A percentile compares a stretch with the other conserved stretches of the same genome.
Conservation (phyloP, 352 stramenopile species). For the Globisporangium sylvaticum region DNA sequence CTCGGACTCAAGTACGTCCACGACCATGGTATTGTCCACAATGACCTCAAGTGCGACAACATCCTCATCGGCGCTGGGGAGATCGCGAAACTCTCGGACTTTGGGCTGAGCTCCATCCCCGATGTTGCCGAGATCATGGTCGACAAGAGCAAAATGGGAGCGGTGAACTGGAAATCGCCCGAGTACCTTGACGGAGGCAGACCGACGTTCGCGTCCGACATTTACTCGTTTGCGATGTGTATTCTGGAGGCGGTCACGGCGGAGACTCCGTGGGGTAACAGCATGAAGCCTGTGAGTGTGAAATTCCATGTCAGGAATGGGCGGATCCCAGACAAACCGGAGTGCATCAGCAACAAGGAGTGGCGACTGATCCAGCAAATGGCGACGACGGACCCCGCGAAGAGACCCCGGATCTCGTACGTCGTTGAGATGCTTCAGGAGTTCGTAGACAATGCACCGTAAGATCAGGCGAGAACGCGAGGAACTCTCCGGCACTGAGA, state of each 20-base stretch:
- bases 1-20: conserved; percentile 27
- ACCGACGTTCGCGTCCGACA: conserved; percentile 15
- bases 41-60: conserved; percentile 22
- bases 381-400: not conserved
- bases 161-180: conserved; percentile 1
- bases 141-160: not conserved
- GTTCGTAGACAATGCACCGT: not conserved
- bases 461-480: not conserved
- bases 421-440: not conserved
- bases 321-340: not conserved
- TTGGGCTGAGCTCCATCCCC: not conserved
- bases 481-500: not conserved
- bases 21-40: conserved; percentile 10
- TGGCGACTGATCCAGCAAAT: not conserved
- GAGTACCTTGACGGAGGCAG: not conserved
- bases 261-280: not conserved
- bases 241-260: not conserved
- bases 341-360: not conserved
- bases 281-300: not conserved
- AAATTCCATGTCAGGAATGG: not conserved
- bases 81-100: not conserved
- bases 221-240: conserved; percentile 39
- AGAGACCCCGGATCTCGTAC: not conserved
- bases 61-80: conserved; percentile 13
- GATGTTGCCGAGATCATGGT: conserved; percentile 1